A percentile compares a stretch with the other conserved stretches of the same genome.
Conservation (phyloP, 192 early-diverging fungal genomes). For the Linnemannia elongata region DNA sequence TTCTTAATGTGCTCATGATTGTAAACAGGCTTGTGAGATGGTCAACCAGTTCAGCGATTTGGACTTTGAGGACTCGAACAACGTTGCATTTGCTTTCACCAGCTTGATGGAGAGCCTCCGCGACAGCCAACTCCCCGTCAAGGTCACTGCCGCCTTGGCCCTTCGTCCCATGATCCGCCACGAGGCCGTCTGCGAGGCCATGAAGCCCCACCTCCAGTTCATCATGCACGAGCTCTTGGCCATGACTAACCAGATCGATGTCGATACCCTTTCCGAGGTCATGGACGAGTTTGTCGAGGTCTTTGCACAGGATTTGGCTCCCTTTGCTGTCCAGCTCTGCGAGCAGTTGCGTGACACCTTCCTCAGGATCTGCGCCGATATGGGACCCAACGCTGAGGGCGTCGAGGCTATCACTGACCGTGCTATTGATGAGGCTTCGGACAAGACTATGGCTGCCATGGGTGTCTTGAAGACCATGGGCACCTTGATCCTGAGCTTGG, state of each 20-base stretch:
- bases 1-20: not conserved
- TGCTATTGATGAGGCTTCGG: conserved; percentile 74
- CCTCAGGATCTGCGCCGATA: conserved; percentile 79
- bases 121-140: conserved; percentile 90
- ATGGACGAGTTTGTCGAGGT: conserved; percentile 94
- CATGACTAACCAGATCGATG: conserved; percentile 93
- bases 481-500: conserved; percentile 89
- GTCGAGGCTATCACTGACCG: conserved; percentile 64
- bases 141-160: conserved; percentile 87
- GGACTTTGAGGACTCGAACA: conserved; percentile 70
- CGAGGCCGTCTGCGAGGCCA: conserved; percentile 75
- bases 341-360: conserved; percentile 91
- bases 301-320: conserved; percentile 90
- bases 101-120: conserved; percentile 74
- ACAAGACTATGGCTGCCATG: conserved; percentile 91
- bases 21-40: conserved; percentile 63
- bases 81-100: conserved; percentile 62
- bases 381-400: conserved; percentile 54
- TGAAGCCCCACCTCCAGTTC: conserved; percentile 84
- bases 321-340: conserved; percentile 92
- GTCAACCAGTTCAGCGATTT: conserved; percentile 69
- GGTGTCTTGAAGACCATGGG: conserved; percentile 92
- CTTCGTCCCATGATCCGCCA: conserved; percentile 85
- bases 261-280: conserved; percentile 87
- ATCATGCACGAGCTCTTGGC: conserved; percentile 91